Percentiles rank a stretch among this genome's conserved stretches.
Conservation (phyloP, 345 rosid genomes). For the Brassica carinata region DNA sequence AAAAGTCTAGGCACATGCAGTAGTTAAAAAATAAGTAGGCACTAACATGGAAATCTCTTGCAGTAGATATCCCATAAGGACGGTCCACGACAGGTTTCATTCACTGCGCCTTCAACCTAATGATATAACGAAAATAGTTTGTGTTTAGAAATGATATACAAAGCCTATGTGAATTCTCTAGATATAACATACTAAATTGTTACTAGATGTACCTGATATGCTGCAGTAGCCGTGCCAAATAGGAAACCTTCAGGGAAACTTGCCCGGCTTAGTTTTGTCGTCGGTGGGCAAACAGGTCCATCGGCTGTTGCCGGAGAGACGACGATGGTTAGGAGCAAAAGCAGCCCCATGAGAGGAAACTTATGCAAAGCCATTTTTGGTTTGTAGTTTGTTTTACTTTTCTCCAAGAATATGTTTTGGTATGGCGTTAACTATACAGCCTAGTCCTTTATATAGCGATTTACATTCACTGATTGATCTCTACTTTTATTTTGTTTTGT, state of each 20-base stretch:
- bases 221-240: slow-evolving; percentile 39
- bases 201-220: slow-evolving; percentile 32
- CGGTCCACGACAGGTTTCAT: slow-evolving; percentile 40
- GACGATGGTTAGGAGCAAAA: slow-evolving; percentile 20
- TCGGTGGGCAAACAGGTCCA: slow-evolving; percentile 27
- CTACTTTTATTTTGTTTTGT: background rate
- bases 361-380: slow-evolving; percentile 22
- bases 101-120: slow-evolving; percentile 39
- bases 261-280: slow-evolving; percentile 30
- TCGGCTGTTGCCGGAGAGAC: slow-evolving; percentile 11
- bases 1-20: background rate
- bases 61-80: slow-evolving; percentile 44
- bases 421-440: background rate
- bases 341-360: slow-evolving; percentile 25
- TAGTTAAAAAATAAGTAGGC: background rate
- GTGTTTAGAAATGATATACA: background rate
- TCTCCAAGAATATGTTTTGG: background rate
- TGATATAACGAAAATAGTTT: background rate
- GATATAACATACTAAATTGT: background rate
- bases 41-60: slow-evolving; percentile 21
- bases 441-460: background rate
- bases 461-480: background rate
- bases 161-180: background rate
- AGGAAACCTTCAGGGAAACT: slow-evolving; percentile 33
- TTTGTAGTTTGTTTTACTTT: background rate